These are phyloP conservation scores for Alternaria tenuissima DNA, from an alignment of 2,329 filamentous ascomycete genomes.

Conservation along the genomic window DNA sequence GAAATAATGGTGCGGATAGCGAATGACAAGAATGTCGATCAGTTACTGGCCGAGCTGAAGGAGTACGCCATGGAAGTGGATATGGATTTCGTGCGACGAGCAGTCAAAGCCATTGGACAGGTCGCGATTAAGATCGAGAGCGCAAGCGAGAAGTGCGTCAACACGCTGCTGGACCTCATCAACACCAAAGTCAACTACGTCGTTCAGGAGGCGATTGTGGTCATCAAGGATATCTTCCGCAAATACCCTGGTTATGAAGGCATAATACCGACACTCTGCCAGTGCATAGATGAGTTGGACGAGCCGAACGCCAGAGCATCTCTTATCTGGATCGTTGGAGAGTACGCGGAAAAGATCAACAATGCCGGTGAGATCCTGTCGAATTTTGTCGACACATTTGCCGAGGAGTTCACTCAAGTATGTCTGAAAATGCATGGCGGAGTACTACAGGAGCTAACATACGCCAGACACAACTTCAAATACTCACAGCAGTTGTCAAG, in stretches of 20 bases:
- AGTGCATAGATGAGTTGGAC: conserved; percentile 96
- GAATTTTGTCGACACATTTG: conserved; percentile 91
- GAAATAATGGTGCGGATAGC: conserved; percentile 99
- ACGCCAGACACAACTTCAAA: conserved; percentile 89
- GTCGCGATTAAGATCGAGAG: conserved; percentile 98
- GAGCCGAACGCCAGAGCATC: conserved; percentile 90
- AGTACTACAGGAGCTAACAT: conserved; percentile 40
- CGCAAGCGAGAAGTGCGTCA: conserved; percentile 94
- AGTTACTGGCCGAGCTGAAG: conserved; percentile 90
- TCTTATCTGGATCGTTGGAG: conserved; percentile 98
- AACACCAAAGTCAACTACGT: conserved; percentile 99
- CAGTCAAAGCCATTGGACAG: conserved; percentile 95
- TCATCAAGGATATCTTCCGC: conserved; percentile 97
- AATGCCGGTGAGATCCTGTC: conserved; percentile 95
- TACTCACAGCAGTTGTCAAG: conserved; percentile 95
- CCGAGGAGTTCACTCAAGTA: conserved; percentile 95
- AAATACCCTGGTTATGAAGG: conserved; percentile 98
- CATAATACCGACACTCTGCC: conserved; percentile 94
- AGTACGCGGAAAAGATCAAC: conserved; percentile 98
- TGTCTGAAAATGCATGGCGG: conserved; percentile 35
- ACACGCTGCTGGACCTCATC: conserved; percentile 90
- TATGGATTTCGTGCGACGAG: conserved; percentile 96
- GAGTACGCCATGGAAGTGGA: conserved; percentile 98
- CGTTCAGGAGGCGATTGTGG: conserved; percentile 97
- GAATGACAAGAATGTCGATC: conserved; percentile 95